Conservation (phyloP, 2,329 filamentous ascomycete genomes). For the Tolypocladium capitatum region DNA sequence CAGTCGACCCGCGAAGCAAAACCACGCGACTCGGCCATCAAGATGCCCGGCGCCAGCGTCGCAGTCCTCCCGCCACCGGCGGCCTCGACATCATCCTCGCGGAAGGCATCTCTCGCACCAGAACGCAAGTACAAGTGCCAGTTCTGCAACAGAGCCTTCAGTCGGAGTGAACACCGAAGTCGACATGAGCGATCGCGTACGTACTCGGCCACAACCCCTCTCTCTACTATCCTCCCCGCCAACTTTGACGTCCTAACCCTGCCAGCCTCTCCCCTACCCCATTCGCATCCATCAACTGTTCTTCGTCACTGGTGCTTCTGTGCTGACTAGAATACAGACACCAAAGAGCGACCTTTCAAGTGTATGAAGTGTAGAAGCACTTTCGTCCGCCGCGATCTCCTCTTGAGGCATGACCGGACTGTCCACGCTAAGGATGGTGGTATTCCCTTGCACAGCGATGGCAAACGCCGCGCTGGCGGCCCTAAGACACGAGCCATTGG, state of each 20-base stretch:
- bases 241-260: not conserved
- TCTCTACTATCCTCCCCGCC: not conserved
- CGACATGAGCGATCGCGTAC: constrained; percentile 96
- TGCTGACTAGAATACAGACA: constrained; percentile 46
- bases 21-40: constrained; percentile 25
- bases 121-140: constrained; percentile 99
- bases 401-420: constrained; percentile 93
- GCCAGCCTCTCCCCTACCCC: not conserved
- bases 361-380: constrained; percentile 97
- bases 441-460: constrained; percentile 83
- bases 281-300: not conserved
- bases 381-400: constrained; percentile 91
- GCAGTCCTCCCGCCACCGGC: constrained; percentile 50
- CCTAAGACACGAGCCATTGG: constrained; percentile 52
- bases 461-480: constrained; percentile 65
- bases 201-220: constrained; percentile 26
- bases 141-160: constrained; percentile 96
- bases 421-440: constrained; percentile 98
- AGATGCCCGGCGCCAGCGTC: constrained; percentile 60
- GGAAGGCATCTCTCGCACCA: constrained; percentile 64
- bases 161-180: constrained; percentile 91
- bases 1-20: constrained; percentile 6
- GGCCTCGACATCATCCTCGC: constrained; percentile 55
- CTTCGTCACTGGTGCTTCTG: not conserved
- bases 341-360: constrained; percentile 97